Percentiles rank a stretch among this genome's conserved stretches.
These are phyloP conservation scores for Xylogone sp. DNA, from an alignment of 2,329 filamentous ascomycete species.

Conservation along the genomic window DNA sequence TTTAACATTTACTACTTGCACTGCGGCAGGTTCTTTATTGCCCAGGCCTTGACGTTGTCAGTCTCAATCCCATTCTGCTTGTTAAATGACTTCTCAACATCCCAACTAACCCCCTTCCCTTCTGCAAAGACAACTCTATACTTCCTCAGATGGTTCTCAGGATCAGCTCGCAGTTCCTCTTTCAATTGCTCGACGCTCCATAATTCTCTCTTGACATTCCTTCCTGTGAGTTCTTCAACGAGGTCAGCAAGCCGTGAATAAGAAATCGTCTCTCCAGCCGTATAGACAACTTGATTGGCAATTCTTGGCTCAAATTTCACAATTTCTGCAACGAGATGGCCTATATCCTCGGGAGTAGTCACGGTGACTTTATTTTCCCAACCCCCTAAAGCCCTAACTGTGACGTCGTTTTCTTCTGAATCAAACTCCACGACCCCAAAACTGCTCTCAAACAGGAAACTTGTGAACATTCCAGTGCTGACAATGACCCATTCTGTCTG, in stretches of 20 bases:
- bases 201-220: conserved; percentile 41
- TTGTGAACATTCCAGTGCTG: conserved; percentile 68
- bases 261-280: too few relatives aligned
- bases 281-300: too few relatives aligned
- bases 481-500: conserved; percentile 58
- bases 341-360: conserved; percentile 62
- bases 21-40: conserved; percentile 5
- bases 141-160: conserved; percentile 48
- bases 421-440: conserved; percentile 60
- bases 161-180: conserved; percentile 41
- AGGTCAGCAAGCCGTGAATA: conserved; percentile 52
- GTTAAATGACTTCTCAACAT: conserved; percentile 50
- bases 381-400: conserved; percentile 51
- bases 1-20: neutral
- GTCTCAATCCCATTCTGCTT: conserved; percentile 40
- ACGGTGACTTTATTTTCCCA: conserved; percentile 62
- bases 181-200: conserved; percentile 44
- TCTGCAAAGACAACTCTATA: conserved; percentile 60
- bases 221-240: conserved; percentile 41
- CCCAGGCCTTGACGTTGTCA: conserved; percentile 37
- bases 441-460: conserved; percentile 59
- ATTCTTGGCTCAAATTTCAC: conserved; percentile 37
- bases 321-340: conserved; percentile 52
- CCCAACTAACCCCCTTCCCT: conserved; percentile 57
- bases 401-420: conserved; percentile 38